These are phyloP conservation scores for Lunularia cruciata DNA, from an alignment of 225 moss, liverwort and hornwort genomes.

Conservation along the genomic window DNA sequence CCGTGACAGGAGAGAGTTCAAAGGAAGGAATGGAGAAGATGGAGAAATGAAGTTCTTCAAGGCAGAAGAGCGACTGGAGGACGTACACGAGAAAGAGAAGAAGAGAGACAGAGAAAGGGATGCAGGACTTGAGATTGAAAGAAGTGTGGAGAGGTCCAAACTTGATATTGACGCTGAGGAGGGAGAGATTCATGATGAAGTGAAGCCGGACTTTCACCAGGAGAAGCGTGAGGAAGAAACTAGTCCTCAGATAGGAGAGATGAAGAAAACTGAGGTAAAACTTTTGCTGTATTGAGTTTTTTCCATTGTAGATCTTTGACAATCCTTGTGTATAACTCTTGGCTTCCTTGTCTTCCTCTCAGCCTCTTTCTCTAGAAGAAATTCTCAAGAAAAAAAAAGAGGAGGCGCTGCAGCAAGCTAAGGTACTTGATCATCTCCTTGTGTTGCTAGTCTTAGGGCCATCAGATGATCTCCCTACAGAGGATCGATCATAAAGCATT, in stretches of 20 bases:
- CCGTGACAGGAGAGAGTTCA: conserved; percentile 52
- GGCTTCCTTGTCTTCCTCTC: conserved; percentile 14
- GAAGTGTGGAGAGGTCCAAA: conserved; percentile 28
- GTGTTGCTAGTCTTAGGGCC: too few species aligned
- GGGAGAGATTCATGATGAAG: conserved; percentile 72
- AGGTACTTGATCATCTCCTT: conserved; percentile 50
- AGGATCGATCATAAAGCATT: too few species aligned
- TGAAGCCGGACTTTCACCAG: conserved; percentile 33
- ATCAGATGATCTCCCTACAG: too few species aligned
- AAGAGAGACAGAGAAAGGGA: conserved; percentile 42
- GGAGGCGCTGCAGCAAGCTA: conserved; percentile 87
- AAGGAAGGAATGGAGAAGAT: conserved; percentile 47
- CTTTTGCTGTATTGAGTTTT: background rate
- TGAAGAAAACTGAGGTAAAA: conserved; percentile 72
- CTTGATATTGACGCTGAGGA: conserved; percentile 50
- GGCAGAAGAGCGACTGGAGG: conserved; percentile 48
- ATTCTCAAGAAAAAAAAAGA: conserved; percentile 93
- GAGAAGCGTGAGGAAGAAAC: conserved; percentile 37
- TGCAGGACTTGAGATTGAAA: conserved; percentile 27
- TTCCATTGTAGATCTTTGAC: background rate
- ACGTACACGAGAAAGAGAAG: conserved; percentile 43
- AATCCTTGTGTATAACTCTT: background rate
- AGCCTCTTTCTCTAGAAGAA: conserved; percentile 97
- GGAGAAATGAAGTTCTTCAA: conserved; percentile 20
- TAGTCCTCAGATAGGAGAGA: conserved; percentile 39